Evolutionary conservation across 108 stramenopile genomes (phyloP).

Genomic region (Seminavis robusta): DNA sequence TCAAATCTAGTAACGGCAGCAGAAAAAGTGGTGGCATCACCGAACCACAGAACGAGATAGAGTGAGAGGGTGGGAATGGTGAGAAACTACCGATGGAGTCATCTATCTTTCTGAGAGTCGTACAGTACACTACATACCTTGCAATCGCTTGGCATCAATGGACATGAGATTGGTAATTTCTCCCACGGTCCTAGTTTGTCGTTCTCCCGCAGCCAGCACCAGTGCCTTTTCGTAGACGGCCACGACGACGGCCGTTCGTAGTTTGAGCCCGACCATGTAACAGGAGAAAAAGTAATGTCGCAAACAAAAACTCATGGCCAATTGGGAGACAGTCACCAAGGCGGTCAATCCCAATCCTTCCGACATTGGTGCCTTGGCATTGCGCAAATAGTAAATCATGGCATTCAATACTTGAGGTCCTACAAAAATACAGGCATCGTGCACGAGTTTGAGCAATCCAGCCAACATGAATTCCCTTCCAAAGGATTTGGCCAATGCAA

Average conservation of each 20-base stretch:
- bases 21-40: too few species aligned
- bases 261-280: slow-evolving; percentile 79
- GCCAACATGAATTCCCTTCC: slow-evolving; percentile 67
- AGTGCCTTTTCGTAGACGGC: slow-evolving; percentile 88
- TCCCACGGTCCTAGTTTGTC: slow-evolving; percentile 53
- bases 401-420: slow-evolving; percentile 82
- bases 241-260: slow-evolving; percentile 78
- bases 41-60: too few species aligned
- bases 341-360: slow-evolving; percentile 52
- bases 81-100: not conserved
- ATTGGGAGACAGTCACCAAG: slow-evolving; percentile 63
- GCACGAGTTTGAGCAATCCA: slow-evolving; percentile 75
- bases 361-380: slow-evolving; percentile 45
- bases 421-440: slow-evolving; percentile 85
- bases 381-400: slow-evolving; percentile 67
- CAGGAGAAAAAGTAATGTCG: slow-evolving; percentile 94
- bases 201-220: slow-evolving; percentile 56
- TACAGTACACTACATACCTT: slow-evolving; percentile 28
- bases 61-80: not conserved
- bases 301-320: slow-evolving; percentile 75
- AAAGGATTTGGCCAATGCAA: slow-evolving; percentile 58
- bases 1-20: slow-evolving; percentile 30
- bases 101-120: not conserved
- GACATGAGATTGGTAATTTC: slow-evolving; percentile 91
- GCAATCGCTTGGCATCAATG: slow-evolving; percentile 90